Evolutionary conservation across 1,139 yeast genomes (phyloP).

Genomic region (Debaryomycetaceae sp.): DNA sequence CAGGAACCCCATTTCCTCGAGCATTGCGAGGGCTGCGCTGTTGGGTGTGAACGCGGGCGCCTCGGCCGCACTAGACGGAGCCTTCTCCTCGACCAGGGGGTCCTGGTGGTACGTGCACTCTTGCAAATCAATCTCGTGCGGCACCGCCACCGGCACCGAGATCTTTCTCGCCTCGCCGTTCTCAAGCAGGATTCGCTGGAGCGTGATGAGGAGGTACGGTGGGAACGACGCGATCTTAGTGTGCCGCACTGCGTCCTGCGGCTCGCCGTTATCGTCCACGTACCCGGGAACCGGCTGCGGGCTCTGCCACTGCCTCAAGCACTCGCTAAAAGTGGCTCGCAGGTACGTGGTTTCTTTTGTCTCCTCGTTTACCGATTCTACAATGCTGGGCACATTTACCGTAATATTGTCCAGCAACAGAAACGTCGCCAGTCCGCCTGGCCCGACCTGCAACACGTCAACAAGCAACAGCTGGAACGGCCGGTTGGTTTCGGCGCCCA

Average conservation of each 20-base stretch:
- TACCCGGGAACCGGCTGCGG: slow-evolving; percentile 54
- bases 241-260: slow-evolving; percentile 34
- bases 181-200: slow-evolving; percentile 69
- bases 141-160: slow-evolving; percentile 58
- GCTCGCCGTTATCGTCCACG: slow-evolving; percentile 41
- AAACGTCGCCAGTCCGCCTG: slow-evolving; percentile 43
- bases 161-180: slow-evolving; percentile 89
- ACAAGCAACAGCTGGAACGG: slow-evolving; percentile 55
- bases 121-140: slow-evolving; percentile 30
- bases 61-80: slow-evolving; percentile 1
- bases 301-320: slow-evolving; percentile 34
- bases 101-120: slow-evolving; percentile 16
- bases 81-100: slow-evolving; percentile 24
- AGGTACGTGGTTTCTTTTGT: slow-evolving; percentile 33
- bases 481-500: slow-evolving; percentile 32
- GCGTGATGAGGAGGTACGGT: slow-evolving; percentile 55
- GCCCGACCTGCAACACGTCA: slow-evolving; percentile 46
- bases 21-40: slow-evolving; percentile 38
- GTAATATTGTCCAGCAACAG: slow-evolving; percentile 63
- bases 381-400: slow-evolving; percentile 42
- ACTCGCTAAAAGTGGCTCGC: slow-evolving; percentile 40
- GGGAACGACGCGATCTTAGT: slow-evolving; percentile 58
- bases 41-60: slow-evolving; percentile 39
- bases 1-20: slow-evolving; percentile 84
- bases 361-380: slow-evolving; percentile 28